A percentile compares a stretch with the other conserved stretches of the same genome.
phyloP scores from a whole-genome alignment of 179 eudicot species.

The Spinacia oleracea region DNA sequence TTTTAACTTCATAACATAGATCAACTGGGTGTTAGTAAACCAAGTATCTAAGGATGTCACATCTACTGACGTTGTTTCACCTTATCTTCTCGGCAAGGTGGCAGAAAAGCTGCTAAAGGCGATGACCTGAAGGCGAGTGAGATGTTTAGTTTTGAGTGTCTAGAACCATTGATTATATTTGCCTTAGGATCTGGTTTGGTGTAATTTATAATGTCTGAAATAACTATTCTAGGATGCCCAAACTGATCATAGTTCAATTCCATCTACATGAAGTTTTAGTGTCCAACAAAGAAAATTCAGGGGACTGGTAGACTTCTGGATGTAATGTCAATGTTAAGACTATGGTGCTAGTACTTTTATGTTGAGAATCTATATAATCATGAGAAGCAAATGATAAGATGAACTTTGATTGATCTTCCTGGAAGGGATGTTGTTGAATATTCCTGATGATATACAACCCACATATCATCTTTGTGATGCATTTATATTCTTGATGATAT shows the following conservation, averaged over 20 bases:
- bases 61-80: background rate
- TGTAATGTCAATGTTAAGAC: too few species aligned
- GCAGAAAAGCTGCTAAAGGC: constrained; percentile 47
- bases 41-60: background rate
- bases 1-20: background rate
- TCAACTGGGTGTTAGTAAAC: background rate
- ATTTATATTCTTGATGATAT: too few species aligned
- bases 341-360: too few species aligned
- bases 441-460: too few species aligned
- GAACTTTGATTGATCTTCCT: too few species aligned
- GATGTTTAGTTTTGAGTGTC: constrained; percentile 69
- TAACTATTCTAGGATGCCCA: background rate
- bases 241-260: background rate
- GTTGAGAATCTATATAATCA: too few species aligned
- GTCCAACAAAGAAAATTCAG: too few species aligned
- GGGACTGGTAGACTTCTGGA: too few species aligned
- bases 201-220: background rate
- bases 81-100: constrained; percentile 39
- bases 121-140: constrained; percentile 55
- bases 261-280: background rate
- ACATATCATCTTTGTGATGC: too few species aligned
- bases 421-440: too few species aligned
- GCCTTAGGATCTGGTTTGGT: constrained; percentile 41
- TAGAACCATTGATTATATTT: constrained; percentile 91
- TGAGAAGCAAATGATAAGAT: too few species aligned